These are phyloP conservation scores for Termitomyces sp. DNA, from an alignment of 768 basidiomycete genomes.

Conservation along the genomic window DNA sequence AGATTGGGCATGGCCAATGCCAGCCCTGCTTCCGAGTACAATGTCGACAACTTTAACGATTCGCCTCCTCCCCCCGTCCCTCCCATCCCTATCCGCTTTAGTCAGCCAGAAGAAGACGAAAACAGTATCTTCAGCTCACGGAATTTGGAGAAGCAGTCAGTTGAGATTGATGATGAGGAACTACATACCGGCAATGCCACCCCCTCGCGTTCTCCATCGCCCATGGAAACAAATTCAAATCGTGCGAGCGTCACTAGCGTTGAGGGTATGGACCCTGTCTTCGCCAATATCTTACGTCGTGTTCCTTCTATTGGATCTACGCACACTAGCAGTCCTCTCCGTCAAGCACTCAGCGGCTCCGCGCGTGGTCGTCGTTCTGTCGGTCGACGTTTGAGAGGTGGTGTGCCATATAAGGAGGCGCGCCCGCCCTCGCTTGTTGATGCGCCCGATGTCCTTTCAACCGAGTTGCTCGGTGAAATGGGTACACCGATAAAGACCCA, in stretches of 20 bases:
- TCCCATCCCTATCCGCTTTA: slow-evolving; percentile 31
- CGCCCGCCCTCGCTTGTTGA: slow-evolving; percentile 68
- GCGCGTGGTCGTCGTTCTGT: slow-evolving; percentile 38
- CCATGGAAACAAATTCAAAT: slow-evolving; percentile 41
- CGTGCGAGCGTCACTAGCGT: slow-evolving; percentile 69
- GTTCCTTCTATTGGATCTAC: slow-evolving; percentile 39
- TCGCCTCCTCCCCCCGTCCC: slow-evolving; percentile 36
- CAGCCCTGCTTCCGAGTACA: slow-evolving; percentile 45
- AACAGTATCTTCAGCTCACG: slow-evolving; percentile 30
- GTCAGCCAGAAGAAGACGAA: slow-evolving; percentile 28
- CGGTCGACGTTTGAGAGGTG: slow-evolving; percentile 55
- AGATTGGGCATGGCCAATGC: slow-evolving; percentile 54
- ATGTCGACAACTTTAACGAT: slow-evolving; percentile 31
- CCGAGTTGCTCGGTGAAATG: slow-evolving; percentile 48
- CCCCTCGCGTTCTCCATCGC: slow-evolving; percentile 31
- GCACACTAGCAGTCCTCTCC: slow-evolving; percentile 53
- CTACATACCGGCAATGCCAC: slow-evolving; percentile 7
- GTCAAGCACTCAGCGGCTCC: slow-evolving; percentile 48
- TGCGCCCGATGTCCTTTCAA: slow-evolving; percentile 65
- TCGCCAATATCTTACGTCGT: slow-evolving; percentile 72
- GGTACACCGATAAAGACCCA: slow-evolving; percentile 37
- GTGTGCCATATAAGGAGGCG: slow-evolving; percentile 63
- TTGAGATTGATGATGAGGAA: slow-evolving; percentile 18
- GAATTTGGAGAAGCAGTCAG: slow-evolving; percentile 16
- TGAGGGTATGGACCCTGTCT: slow-evolving; percentile 84